These are phyloP conservation scores for Fonsecaea pedrosoi DNA, from an alignment of 2,329 filamentous ascomycete species.

Conservation along the genomic window DNA sequence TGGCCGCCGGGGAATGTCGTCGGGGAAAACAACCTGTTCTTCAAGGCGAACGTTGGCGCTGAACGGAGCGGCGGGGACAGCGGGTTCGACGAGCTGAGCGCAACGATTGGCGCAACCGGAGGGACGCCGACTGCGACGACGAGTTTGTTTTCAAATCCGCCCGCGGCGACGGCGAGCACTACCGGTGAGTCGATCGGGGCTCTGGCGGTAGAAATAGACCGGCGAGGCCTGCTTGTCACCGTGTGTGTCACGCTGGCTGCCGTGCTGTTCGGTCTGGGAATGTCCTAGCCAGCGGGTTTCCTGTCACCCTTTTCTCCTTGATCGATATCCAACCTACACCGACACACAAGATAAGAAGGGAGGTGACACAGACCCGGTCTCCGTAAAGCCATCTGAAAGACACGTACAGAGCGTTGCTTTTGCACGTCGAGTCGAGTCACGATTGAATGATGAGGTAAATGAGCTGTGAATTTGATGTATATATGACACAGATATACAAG, in stretches of 20 bases:
- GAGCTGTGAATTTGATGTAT: background rate
- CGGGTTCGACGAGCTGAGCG: conserved; percentile 32
- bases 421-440: background rate
- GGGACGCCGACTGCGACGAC: conserved; percentile 28
- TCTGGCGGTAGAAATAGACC: conserved; percentile 24
- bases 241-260: conserved; percentile 32
- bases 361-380: background rate
- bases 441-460: conserved; percentile 3
- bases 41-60: conserved; percentile 37
- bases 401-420: background rate
- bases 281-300: conserved; percentile 28
- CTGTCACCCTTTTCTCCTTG: no score
- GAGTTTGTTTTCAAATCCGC: conserved; percentile 7
- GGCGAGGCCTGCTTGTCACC: conserved; percentile 22
- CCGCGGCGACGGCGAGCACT: conserved; percentile 16
- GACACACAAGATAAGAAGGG: background rate
- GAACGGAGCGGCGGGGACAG: conserved; percentile 28
- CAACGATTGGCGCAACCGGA: conserved; percentile 37
- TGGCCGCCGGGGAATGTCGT: conserved; percentile 70
- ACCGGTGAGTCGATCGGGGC: conserved; percentile 24
- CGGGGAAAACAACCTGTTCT: conserved; percentile 36
- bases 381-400: background rate
- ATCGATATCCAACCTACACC: background rate
- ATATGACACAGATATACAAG: background rate
- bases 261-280: conserved; percentile 31